A percentile compares a stretch with the other conserved stretches of the same genome.
phyloP scores from a whole-genome alignment of 140 eudicot species.

The Cichorium intybus region DNA sequence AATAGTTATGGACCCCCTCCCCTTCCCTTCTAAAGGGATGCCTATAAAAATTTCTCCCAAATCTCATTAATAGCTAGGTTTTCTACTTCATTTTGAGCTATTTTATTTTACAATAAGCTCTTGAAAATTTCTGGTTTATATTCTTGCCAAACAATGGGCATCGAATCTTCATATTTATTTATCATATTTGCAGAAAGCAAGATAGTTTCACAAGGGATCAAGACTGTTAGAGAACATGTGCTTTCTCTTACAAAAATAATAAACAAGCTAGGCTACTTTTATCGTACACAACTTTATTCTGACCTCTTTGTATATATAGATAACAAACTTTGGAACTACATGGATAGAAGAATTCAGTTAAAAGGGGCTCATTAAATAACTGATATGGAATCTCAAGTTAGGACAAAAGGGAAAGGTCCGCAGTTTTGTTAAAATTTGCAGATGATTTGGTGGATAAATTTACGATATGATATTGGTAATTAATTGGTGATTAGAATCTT shows the following conservation, averaged over 20 bases:
- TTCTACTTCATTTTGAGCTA: not conserved
- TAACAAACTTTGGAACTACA: conserved; percentile 16
- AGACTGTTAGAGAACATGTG: conserved; percentile 20
- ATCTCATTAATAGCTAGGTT: conserved; percentile 7
- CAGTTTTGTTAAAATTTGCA: too few relatives aligned
- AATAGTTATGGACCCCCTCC: conserved; percentile 73
- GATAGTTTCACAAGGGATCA: not conserved
- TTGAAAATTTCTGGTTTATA: too few relatives aligned
- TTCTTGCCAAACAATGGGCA: not conserved
- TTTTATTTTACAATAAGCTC: not conserved
- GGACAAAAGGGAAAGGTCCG: too few relatives aligned
- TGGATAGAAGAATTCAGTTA: not conserved
- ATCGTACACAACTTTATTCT: conserved; percentile 5
- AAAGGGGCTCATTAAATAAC: too few relatives aligned
- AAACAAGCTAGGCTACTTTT: not conserved
- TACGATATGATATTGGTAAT: too few relatives aligned
- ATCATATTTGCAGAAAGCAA: not conserved
- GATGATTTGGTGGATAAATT: too few relatives aligned
- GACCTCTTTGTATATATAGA: not conserved
- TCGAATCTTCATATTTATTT: not conserved
- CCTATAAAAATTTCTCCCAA: conserved; percentile 64
- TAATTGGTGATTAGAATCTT: too few relatives aligned
- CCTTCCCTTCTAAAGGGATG: conserved; percentile 81
- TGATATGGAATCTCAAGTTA: too few relatives aligned
- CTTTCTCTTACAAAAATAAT: not conserved